Base-by-base conservation (phyloP, 495 filamentous ascomycete species). In the Penicillium robsamsonii region DNA sequence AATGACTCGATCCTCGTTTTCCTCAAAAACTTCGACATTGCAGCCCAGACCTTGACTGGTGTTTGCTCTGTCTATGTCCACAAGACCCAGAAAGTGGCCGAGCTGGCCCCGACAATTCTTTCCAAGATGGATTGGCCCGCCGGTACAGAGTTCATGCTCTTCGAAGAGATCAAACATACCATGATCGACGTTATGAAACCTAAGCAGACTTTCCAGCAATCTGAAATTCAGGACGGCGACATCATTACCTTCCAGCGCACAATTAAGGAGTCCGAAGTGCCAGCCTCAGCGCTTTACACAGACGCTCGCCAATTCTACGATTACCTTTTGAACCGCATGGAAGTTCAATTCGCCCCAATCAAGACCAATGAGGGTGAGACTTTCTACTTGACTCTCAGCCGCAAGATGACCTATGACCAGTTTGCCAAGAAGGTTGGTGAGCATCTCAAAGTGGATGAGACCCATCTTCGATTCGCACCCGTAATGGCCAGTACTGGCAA, bases 101-200 rank as follows among this genome's bases (percentile, higher is more conserved):
- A 99, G 22, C 74, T 98, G n/a, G 82, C 87, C 12, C 84, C 90
- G 0, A 74, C 79, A 27, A 96, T 99, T 53, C 76, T 87, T 37
- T 84, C 89, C 64, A 81, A 84, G 64, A 96, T 97, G 93, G 80
- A 83, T 22, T 99, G 95, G 94, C 81, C 86, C n/a, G 61, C 72
- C 7, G 80, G 79, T 10, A 80, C 82, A 0, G 72, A 87, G 56
- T 76, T 87, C 45, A 69, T 78, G 45, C 80, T 97, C n/a, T 96
- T 83, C 70, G 93, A 97, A 80, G 94, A 99, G 71, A 97, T 99
- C 74, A 97, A 97, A 70, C 90, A 92, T 37, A 87, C 83, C 47
- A 97, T 97, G 92, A 96, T 99, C 63, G 94, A 99, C 60, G 76
- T 82, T 12, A 90, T 97, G 80, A 97, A 96, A 68, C 84, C 86